Base-by-base conservation (phyloP, 441 rosid species). In the Erodium trifolium region DNA sequence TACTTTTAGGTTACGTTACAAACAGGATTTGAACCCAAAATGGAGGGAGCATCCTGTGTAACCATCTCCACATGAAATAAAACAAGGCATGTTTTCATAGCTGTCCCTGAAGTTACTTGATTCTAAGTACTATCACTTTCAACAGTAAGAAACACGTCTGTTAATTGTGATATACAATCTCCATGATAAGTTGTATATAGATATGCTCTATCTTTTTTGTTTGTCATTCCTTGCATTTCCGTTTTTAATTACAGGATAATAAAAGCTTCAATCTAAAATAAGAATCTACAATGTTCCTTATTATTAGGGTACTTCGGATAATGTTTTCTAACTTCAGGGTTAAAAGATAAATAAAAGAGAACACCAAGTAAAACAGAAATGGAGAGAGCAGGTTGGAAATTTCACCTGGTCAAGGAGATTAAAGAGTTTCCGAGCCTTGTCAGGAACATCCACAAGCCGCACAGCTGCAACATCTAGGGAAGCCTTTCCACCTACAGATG, bases 381-480 rank as follows among this genome's bases (percentile, higher is more conserved):
- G 23, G n/a, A 55, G 19, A 55, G 9, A 16, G n/a, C 3, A 16
- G 14, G 45, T 14, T 35, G 8, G 29, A 1, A 31, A 18, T 67
- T 37, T 59, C 69, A 62, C 99, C 97, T 90, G 98, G 70, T 92
- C 94, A 76, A 92, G 84, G 31, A 92, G 93, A 85, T 83, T 90
- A 75, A 88, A 80, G 49, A 94, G 83, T 83, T 86, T 92, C 71
- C 85, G 82, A 76, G 96, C 93, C 84, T 94, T 94, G 75, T 92
- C 88, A 2, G 97, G 97, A 68, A 80, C 85, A 80, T 90, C 95
- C 73, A 88, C 82, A 75, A 94, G 93, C 69, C 98, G 88, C 65
- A 92, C 80, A 66, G 94, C 83, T 69, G 99, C 97, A 68, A 92
- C 92, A 72, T 94, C 99, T 77, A 94, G 83, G 71, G 98, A 85